phyloP scores from a whole-genome alignment of 257 asterid species.

The Fraxinus quadrangulata region DNA sequence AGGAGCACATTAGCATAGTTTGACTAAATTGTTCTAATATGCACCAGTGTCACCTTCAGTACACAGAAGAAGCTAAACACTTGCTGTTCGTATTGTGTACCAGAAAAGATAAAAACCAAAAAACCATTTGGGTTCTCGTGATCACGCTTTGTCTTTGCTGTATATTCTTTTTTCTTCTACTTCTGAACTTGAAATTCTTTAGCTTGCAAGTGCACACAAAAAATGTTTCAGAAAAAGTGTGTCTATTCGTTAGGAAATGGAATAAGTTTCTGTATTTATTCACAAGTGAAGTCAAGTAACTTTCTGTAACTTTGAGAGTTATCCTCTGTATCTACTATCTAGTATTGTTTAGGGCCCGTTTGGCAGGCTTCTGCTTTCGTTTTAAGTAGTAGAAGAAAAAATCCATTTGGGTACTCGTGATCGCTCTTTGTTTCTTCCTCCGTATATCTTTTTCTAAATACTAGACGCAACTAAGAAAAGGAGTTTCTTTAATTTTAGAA shows the following conservation, averaged over 20 bases:
- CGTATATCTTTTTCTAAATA: too few relatives aligned
- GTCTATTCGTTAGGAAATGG: constrained; percentile 9
- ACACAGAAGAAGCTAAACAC: neutral
- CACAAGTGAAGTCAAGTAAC: constrained; percentile 30
- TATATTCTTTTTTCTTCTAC: constrained; percentile 27
- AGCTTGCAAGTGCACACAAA: constrained; percentile 29
- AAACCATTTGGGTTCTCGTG: constrained; percentile 38
- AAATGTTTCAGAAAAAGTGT: neutral
- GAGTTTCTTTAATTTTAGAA: too few relatives aligned
- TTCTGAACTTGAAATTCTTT: constrained; percentile 31
- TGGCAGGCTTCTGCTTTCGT: too few relatives aligned
- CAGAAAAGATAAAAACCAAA: neutral
- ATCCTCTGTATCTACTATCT: neutral
- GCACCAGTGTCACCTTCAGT: constrained; percentile 17
- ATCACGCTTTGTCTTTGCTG: constrained; percentile 28
- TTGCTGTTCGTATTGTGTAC: neutral
- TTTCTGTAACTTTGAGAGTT: constrained; percentile 9
- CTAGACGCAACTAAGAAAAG: too few relatives aligned
- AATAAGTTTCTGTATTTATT: constrained; percentile 5
- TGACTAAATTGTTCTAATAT: constrained; percentile 11
- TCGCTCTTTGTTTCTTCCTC: constrained; percentile 13
- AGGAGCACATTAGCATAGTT: constrained; percentile 28
- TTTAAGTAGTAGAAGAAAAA: neutral
- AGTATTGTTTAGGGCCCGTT: too few relatives aligned
- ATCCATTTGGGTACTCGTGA: constrained; percentile 39